Conservation (phyloP, 1,139 yeast genomes). For the Zygosaccharomyces pseudobailii region DNA sequence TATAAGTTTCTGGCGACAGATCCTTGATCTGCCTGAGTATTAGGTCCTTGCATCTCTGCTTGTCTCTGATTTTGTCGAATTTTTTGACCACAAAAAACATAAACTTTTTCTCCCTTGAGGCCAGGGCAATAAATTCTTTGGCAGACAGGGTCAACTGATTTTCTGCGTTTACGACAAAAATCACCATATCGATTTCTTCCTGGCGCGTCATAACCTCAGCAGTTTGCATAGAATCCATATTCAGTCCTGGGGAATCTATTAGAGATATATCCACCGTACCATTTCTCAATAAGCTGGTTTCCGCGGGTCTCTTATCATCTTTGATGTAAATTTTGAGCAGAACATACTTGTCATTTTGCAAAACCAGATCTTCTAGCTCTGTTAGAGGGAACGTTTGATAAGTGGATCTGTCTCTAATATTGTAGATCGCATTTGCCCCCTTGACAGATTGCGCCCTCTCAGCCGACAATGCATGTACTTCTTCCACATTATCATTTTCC, state of each 20-base stretch:
- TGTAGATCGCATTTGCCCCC: conserved; percentile 39
- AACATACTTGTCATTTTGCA: conserved; percentile 65
- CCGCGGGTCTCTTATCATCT: conserved; percentile 61
- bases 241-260: conserved; percentile 96
- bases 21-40: conserved; percentile 84
- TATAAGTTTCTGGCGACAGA: conserved; percentile 86
- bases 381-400: conserved; percentile 52
- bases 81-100: conserved; percentile 92
- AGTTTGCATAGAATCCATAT: conserved; percentile 89
- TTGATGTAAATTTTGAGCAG: conserved; percentile 76
- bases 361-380: conserved; percentile 65
- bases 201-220: conserved; percentile 94
- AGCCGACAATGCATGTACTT: conserved; percentile 87
- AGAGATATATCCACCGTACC: conserved; percentile 90
- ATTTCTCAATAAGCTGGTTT: conserved; percentile 71
- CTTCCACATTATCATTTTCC: conserved; percentile 71
- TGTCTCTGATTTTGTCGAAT: conserved; percentile 79
- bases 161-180: conserved; percentile 94
- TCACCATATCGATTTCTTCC: conserved; percentile 94
- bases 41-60: conserved; percentile 67
- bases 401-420: conserved; percentile 58
- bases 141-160: conserved; percentile 94
- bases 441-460: conserved; percentile 38
- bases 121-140: conserved; percentile 84
- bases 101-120: conserved; percentile 86